phyloP scores from a whole-genome alignment of 1,284 basidiomycete species.

The Paramarasmius palmivorus region DNA sequence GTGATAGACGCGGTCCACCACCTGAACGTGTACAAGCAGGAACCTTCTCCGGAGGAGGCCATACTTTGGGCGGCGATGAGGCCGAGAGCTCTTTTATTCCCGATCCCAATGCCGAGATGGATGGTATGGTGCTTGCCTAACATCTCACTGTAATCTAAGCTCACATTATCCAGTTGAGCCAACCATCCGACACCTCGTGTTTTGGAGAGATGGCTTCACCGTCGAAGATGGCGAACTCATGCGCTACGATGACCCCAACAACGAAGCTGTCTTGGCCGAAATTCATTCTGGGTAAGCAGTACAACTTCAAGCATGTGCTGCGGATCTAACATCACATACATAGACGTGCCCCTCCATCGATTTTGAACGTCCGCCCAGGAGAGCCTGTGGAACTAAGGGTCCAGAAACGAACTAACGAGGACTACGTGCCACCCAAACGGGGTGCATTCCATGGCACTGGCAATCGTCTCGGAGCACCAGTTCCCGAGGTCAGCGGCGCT shows the following conservation, averaged over 20 bases:
- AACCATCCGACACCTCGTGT: conserved; percentile 80
- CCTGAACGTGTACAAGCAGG: conserved; percentile 24
- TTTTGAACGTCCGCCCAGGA: conserved; percentile 77
- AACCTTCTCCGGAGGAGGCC: conserved; percentile 71
- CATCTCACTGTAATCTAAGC: background rate
- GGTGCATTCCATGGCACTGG: conserved; percentile 76
- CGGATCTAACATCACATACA: background rate
- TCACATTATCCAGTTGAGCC: conserved; percentile 43
- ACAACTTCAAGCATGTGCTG: background rate
- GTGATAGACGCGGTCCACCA: conserved; percentile 42
- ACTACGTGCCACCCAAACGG: conserved; percentile 60
- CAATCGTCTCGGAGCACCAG: conserved; percentile 75
- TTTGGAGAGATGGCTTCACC: conserved; percentile 95
- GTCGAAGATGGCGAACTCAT: conserved; percentile 89
- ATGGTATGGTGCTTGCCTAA: conserved; percentile 21
- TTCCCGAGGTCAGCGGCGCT: conserved; percentile 26
- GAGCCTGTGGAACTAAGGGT: conserved; percentile 90
- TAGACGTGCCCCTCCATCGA: conserved; percentile 76
- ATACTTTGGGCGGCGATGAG: conserved; percentile 88
- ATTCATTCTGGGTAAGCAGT: conserved; percentile 78
- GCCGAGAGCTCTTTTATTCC: conserved; percentile 70
- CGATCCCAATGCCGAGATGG: conserved; percentile 52
- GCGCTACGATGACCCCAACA: conserved; percentile 82
- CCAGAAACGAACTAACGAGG: conserved; percentile 71
- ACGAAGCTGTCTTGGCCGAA: conserved; percentile 72